Conservation (phyloP, 495 filamentous ascomycete genomes). For the Aspergillus diversus region DNA sequence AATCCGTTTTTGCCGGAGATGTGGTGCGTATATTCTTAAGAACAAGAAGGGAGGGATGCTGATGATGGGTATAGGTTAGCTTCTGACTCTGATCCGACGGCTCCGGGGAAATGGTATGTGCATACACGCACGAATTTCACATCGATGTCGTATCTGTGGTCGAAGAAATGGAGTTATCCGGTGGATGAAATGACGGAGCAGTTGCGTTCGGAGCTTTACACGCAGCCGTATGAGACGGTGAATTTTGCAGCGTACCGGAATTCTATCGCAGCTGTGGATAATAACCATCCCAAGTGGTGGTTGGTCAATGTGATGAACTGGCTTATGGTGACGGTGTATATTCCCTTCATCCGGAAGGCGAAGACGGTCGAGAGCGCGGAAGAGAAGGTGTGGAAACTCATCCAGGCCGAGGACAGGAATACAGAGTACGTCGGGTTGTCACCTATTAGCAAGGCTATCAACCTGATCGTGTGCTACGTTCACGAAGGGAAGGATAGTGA, state of each 20-base stretch:
- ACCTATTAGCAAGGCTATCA: constrained; percentile 2
- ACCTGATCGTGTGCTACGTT: constrained; percentile 2
- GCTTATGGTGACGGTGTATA: neutral
- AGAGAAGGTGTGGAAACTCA: neutral
- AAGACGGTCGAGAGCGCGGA: neutral
- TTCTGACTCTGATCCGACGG: neutral
- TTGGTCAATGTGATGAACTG: neutral
- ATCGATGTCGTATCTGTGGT: constrained; percentile 1
- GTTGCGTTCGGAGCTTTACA: neutral
- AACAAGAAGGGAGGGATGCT: neutral
- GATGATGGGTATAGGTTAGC: neutral
- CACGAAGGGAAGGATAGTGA: neutral
- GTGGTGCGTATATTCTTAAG: constrained; percentile 63
- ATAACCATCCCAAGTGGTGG: constrained; percentile 6
- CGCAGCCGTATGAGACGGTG: neutral
- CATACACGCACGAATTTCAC: neutral
- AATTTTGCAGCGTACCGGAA: neutral
- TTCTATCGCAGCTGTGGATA: neutral
- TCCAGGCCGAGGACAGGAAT: constrained; percentile 7
- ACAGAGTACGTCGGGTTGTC: constrained; percentile 3
- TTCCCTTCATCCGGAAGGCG: neutral
- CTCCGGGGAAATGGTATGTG: constrained; percentile 3
- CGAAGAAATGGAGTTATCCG: neutral
- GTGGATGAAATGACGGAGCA: neutral
- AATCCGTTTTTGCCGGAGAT: constrained; percentile 78